Evolutionary conservation across 768 basidiomycete species (phyloP).

Genomic region (Suillus paluster): DNA sequence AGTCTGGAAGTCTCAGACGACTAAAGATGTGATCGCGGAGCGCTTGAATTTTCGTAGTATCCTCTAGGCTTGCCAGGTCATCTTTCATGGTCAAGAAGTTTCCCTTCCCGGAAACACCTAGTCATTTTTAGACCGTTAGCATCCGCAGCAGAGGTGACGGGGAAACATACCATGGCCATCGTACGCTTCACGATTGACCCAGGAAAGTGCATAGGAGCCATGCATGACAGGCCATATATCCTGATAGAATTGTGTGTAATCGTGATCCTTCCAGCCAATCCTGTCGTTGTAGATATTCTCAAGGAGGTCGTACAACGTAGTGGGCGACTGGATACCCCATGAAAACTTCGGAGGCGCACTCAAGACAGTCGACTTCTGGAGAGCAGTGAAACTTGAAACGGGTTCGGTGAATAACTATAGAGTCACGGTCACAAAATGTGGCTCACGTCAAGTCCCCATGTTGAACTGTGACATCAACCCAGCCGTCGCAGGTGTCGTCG

Average conservation of each 20-base stretch:
- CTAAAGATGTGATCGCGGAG: constrained; percentile 20
- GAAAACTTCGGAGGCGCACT: constrained; percentile 37
- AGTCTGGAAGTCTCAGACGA: constrained; percentile 16
- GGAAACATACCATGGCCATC: constrained; percentile 35
- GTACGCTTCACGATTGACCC: constrained; percentile 33
- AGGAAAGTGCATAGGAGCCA: constrained; percentile 28
- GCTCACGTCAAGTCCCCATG: constrained; percentile 5
- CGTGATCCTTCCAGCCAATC: constrained; percentile 15
- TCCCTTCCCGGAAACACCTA: constrained; percentile 17
- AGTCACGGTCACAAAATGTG: neutral
- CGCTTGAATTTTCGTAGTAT: neutral
- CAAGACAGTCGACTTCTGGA: constrained; percentile 28
- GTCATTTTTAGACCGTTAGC: constrained; percentile 5
- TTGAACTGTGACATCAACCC: constrained; percentile 28
- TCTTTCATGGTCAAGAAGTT: constrained; percentile 20
- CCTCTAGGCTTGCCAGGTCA: constrained; percentile 4
- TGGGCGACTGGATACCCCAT: constrained; percentile 32
- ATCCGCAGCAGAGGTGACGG: neutral
- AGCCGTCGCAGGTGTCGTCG: constrained; percentile 39
- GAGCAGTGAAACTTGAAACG: neutral
- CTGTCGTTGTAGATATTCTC: constrained; percentile 32
- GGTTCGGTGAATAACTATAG: neutral
- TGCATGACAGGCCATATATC: constrained; percentile 37
- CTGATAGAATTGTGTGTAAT: constrained; percentile 26
- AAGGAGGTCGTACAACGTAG: constrained; percentile 36